These are phyloP conservation scores for Lolium multiflorum DNA, from an alignment of 176 grass and related monocot genomes.

Conservation along the genomic window DNA sequence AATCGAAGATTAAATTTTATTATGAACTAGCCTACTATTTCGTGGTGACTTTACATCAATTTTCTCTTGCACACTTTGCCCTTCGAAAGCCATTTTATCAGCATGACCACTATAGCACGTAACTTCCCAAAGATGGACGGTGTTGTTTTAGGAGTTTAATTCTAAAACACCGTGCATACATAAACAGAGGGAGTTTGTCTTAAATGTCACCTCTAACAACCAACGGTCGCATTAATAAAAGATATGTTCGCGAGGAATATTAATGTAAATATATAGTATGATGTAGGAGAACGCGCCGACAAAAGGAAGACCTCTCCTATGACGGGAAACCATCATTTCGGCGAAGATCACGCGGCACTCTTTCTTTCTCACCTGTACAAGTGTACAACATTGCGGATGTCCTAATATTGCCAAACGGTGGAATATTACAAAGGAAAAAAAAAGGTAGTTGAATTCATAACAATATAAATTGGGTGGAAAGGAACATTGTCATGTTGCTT, in stretches of 20 bases:
- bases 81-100: too few relatives aligned
- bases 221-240: background rate
- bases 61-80: background rate
- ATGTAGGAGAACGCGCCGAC: background rate
- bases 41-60: background rate
- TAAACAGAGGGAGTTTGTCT: background rate
- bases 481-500: conserved; percentile 34
- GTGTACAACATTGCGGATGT: background rate
- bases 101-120: too few relatives aligned
- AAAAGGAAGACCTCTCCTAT: background rate
- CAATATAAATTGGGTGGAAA: background rate
- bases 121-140: background rate
- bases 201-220: background rate
- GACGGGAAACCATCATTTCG: background rate
- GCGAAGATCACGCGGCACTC: background rate
- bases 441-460: background rate
- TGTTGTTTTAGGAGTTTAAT: background rate
- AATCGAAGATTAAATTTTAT: background rate
- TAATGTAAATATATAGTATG: background rate
- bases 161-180: background rate
- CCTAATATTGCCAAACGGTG: background rate
- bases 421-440: background rate
- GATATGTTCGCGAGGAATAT: background rate
- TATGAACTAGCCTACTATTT: background rate
- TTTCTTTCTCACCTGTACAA: background rate